phyloP scores from a whole-genome alignment of 208 protist species.

The Dictyostelium gargantuum region DNA sequence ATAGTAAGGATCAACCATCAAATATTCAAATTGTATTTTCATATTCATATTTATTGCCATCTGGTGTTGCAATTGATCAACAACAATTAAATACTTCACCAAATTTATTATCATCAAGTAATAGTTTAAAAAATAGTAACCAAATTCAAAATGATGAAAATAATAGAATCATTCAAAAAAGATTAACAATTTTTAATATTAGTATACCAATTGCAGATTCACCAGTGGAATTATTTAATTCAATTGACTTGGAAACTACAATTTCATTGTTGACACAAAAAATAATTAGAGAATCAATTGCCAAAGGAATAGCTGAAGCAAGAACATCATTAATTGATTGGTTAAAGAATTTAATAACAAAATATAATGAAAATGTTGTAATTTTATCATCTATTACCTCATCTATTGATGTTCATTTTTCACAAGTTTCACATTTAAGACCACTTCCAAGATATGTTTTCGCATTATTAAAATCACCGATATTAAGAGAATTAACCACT shows the following conservation, averaged over 20 bases:
- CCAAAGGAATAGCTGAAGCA: slow-evolving; percentile 7
- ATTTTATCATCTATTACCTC: neutral
- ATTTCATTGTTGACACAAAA: slow-evolving; percentile 8
- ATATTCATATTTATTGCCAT: slow-evolving; percentile 20
- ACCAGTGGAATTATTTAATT: slow-evolving; percentile 1
- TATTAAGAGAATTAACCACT: neutral
- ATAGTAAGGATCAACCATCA: neutral
- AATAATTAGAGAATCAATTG: neutral
- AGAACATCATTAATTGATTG: neutral
- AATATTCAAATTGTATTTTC: slow-evolving; percentile 54
- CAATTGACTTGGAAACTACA: slow-evolving; percentile 24
- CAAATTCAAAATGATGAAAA: no score
- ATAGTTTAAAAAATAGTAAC: neutral
- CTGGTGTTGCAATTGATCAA: neutral
- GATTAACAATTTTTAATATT: neutral
- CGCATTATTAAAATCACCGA: neutral
- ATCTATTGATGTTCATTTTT: neutral
- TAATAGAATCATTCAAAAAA: slow-evolving; percentile 33
- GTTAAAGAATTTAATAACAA: slow-evolving; percentile 9
- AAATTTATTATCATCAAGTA: neutral
- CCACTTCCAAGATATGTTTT: slow-evolving; percentile 29
- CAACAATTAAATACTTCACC: neutral
- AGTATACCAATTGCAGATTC: neutral
- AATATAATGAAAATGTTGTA: slow-evolving; percentile 50
- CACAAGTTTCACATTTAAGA: neutral